Base-by-base conservation (phyloP, 176 grass and related monocot species). In the Bolboschoenus planiculmis region DNA sequence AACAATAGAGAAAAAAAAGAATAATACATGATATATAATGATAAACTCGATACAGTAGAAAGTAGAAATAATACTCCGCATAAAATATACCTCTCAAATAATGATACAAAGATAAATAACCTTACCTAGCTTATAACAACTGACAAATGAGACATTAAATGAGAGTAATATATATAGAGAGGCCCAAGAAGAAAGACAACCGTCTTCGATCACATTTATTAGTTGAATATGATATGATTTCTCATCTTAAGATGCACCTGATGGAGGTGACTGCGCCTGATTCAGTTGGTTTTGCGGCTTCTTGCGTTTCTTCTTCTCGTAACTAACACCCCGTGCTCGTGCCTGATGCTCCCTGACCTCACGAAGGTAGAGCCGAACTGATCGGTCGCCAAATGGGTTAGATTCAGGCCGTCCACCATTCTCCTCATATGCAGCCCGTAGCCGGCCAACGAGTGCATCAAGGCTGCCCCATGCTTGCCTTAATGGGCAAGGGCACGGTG, bases 271-370 rank as follows among this genome's bases (percentile, higher is more conserved):
- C 27, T 64, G 27, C n/a, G n/a, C n/a, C 37, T 82, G 79, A 20
- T 82, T 65, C 11, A 18, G 40, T 18, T 85, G 51, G 67, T 79
- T 90, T 82, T 84, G 92, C 34, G 88, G 78, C 83, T 97, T 97
- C 94, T 93, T 97, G 87, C 94, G 94, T 78, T 97, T 97, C 89
- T 97, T 97, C 89, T 97, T 97, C 94, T 97, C 94, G 76, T 97
- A 97, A 87, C 94, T 97, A 50, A 97, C 90, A 34, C 94, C 94
- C 11, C 94, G 85, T 4, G 94, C 94, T 18, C 89, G 90, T 6
- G 91, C 89, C 87, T 97, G 94, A 84, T 93, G 89, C 91, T 97
- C 91, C 72, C 94, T 88, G 63, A 97, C 94, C 85, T 97, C 94
- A 62, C 94, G 91, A 84, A 97, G 94, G 82, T 97, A 97, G 23